phyloP scores from a whole-genome alignment of 441 rosid species.

The Sinapis alba region DNA sequence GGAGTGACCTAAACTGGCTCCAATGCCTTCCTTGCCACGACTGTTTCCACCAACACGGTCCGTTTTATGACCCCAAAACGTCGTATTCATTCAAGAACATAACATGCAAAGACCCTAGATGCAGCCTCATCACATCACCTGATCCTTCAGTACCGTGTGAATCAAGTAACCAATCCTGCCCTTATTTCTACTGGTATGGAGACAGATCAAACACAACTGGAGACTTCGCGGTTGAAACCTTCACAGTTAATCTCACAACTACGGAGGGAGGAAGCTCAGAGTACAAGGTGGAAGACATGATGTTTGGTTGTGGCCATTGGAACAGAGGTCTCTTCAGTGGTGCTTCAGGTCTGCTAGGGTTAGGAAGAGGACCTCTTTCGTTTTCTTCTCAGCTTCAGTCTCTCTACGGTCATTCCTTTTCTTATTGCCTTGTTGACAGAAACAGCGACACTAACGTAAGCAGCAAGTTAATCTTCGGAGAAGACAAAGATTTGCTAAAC shows the following conservation, averaged over 20 bases:
- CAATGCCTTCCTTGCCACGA: constrained; percentile 70
- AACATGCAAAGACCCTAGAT: constrained; percentile 59
- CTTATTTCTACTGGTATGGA: constrained; percentile 82
- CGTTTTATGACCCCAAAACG: constrained; percentile 53
- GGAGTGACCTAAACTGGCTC: constrained; percentile 88
- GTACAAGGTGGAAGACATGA: constrained; percentile 59
- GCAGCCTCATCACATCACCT: constrained; percentile 68
- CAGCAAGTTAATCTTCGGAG: constrained; percentile 85
- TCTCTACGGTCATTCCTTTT: constrained; percentile 74
- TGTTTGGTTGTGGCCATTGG: constrained; percentile 93
- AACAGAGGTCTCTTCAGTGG: constrained; percentile 74
- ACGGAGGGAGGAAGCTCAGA: constrained; percentile 46
- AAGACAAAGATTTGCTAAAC: constrained; percentile 60
- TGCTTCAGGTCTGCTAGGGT: constrained; percentile 74
- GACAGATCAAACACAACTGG: constrained; percentile 87
- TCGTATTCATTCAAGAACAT: constrained; percentile 61
- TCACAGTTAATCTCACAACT: constrained; percentile 65
- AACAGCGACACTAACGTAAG: constrained; percentile 71
- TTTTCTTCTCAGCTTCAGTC: constrained; percentile 80
- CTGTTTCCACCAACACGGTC: constrained; percentile 69
- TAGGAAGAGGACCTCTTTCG: constrained; percentile 88
- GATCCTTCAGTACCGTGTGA: constrained; percentile 63
- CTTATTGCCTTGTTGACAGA: constrained; percentile 77
- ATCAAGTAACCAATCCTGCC: constrained; percentile 61
- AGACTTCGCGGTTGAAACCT: constrained; percentile 72